Base-by-base conservation (phyloP, 345 rosid genomes). In the Ricinus communis region DNA sequence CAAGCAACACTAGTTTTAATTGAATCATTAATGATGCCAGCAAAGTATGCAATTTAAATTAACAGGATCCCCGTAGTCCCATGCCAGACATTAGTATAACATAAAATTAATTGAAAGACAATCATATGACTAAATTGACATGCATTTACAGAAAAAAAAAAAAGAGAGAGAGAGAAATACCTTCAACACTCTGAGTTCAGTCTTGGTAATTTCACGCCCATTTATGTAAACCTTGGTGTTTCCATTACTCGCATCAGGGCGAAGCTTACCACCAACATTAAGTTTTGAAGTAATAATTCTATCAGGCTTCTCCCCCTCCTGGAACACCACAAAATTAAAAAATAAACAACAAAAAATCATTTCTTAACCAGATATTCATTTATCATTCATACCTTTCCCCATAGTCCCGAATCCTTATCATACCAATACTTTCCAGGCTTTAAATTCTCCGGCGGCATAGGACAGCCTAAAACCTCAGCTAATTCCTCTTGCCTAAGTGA, bases 401-500 rank as follows among this genome's bases (percentile, higher is more conserved):
- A 96, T 2, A 84, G 72, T 74, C 99, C 99, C 16, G 99, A 93
- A 75, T 93, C 99, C 76, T 96, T 96, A 76, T 96, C 99, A 54
- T 96, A 96, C 99, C 99, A 96, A 82, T 91, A 96, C 59, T 79
- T 83, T 66, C 99, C 98, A 0, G 98, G 99, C 81, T 88, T 93
- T 84, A 96, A 83, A 77, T 93, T 96, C 76, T 76, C 72, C 1
- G 96, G 98, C 5, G 97, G 98, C 54, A 89, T 46, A 6, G 21
- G 60, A 61, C 74, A 71, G 28, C 74, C 74, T 38, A 71, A 51
- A 61, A 38, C 60, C 67, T 71, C 88, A 18, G 82, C 86, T 74
- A 88, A 60, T 69, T 88, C 90, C 62, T 86, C 90, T 13, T 69
- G 85, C 61, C 54, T 81, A 72, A 88, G 73, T 50, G 72, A 85